phyloP scores from a whole-genome alignment of 2,329 filamentous ascomycete species.

The Amauroascus verrucosus region DNA sequence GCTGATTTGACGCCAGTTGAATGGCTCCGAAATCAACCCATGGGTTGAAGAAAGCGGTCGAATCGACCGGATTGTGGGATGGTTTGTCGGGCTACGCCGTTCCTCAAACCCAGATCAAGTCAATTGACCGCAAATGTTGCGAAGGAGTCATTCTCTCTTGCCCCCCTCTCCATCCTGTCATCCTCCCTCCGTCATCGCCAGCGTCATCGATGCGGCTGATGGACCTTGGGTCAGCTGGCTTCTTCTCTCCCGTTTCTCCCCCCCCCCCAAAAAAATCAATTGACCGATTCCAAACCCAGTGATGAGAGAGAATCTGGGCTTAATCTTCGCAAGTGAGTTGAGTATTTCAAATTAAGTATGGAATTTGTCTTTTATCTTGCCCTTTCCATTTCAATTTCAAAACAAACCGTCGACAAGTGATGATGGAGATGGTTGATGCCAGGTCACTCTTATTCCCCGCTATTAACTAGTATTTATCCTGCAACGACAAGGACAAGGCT shows the following conservation, averaged over 20 bases:
- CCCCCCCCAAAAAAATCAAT: too few species aligned
- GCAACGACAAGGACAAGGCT: too few species aligned
- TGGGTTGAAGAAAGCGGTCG: too few species aligned
- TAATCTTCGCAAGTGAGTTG: too few species aligned
- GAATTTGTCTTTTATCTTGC: too few species aligned
- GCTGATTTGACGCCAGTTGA: not conserved
- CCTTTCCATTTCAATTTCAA: not conserved
- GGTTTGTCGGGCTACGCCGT: conserved; percentile 1
- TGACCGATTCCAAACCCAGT: too few species aligned
- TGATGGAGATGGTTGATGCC: not conserved
- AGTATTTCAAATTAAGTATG: too few species aligned
- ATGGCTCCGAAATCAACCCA: not conserved
- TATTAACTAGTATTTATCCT: too few species aligned
- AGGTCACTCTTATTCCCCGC: not conserved
- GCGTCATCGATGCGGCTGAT: conserved; percentile 3
- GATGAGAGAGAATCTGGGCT: too few species aligned
- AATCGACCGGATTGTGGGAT: too few species aligned
- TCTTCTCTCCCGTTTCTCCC: not conserved
- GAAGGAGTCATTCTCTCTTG: too few species aligned
- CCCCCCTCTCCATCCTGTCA: too few species aligned
- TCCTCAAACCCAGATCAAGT: not conserved
- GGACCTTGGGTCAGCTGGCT: not conserved
- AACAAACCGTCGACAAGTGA: not conserved
- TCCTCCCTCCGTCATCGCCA: not conserved
- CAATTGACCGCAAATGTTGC: not conserved